Evolutionary conservation across 257 asterid species (phyloP), one percentile per base, ranked within the genome.

Genomic region (Ocimum tenuiflorum): DNA sequence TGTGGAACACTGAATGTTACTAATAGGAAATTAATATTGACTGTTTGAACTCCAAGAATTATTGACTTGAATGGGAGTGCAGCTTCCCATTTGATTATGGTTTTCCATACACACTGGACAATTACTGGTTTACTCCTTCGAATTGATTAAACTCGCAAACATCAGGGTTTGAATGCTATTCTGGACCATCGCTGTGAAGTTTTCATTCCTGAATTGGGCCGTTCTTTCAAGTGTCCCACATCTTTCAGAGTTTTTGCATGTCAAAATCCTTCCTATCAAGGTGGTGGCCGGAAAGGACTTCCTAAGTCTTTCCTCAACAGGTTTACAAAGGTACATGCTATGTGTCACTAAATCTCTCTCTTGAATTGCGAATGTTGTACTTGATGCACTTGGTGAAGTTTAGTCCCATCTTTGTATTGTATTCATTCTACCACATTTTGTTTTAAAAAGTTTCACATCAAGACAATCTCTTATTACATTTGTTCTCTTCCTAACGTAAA

Each of bases 131-230:
- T 3, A 9, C 27, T 77, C 20, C 75, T 20, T 62, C 77, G 62
- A 73, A n/a, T n/a, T 48, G 27, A 18, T 73, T 69, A 23, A 36
- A 63, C 35, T 22, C 4, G 13, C 63, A 10, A 17, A 57, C 13
- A 59, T 55, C 71, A 92, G 99, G 99, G 99, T 7, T 76, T 92
- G 80, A 92, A 92, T 57, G 96, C 97, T 43, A 87, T 92, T 63
- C 78, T 94, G 88, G 99, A 94, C 65, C 99, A 94, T 52, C 96
- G 99, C 23, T 96, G 96, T 68, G 99, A 94, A 82, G 97, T 90
- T 63, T 94, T 88, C 81, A 88, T 94, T 71, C 99, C 99, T 33
- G 99, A 94, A 75, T 80, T 94, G 75, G 96, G 95, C 56, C 77
- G 74, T 41, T 82, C 91, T 60, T 94, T 79, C 72, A 86, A 88